These are phyloP conservation scores for Xylariaceae sp. DNA, from an alignment of 2,329 filamentous ascomycete species.

Conservation along the genomic window DNA sequence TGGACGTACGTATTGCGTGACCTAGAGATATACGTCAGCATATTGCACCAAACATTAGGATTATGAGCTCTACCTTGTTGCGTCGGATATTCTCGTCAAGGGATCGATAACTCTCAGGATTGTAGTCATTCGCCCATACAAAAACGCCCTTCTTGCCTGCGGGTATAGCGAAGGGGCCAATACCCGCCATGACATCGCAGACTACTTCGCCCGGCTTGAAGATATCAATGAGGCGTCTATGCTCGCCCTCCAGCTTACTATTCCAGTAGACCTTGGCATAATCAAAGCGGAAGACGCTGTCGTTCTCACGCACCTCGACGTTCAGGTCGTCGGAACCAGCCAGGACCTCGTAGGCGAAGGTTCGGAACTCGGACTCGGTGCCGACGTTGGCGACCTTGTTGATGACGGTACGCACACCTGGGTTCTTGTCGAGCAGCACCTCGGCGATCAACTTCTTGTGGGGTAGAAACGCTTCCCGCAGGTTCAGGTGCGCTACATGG, in stretches of 20 bases:
- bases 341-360: constrained; percentile 90
- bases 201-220: constrained; percentile 88
- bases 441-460: constrained; percentile 84
- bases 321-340: constrained; percentile 80
- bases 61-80: constrained; percentile 71
- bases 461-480: constrained; percentile 79
- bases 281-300: constrained; percentile 89
- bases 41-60: neutral
- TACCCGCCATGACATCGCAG: constrained; percentile 96
- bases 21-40: constrained; percentile 47
- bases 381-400: constrained; percentile 95
- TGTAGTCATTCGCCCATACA: constrained; percentile 96
- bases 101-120: constrained; percentile 81
- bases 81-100: constrained; percentile 71
- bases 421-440: constrained; percentile 89
- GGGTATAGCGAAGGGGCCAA: constrained; percentile 92
- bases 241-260: constrained; percentile 86
- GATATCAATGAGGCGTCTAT: constrained; percentile 75
- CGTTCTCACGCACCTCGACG: constrained; percentile 80
- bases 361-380: constrained; percentile 82
- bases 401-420: constrained; percentile 82
- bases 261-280: constrained; percentile 99
- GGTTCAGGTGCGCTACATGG: constrained; percentile 91
- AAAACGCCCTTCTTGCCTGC: constrained; percentile 90
- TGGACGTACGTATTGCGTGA: constrained; percentile 72